Conservation (phyloP, 2,329 filamentous ascomycete genomes). For the Aspergillus luchuensis region DNA sequence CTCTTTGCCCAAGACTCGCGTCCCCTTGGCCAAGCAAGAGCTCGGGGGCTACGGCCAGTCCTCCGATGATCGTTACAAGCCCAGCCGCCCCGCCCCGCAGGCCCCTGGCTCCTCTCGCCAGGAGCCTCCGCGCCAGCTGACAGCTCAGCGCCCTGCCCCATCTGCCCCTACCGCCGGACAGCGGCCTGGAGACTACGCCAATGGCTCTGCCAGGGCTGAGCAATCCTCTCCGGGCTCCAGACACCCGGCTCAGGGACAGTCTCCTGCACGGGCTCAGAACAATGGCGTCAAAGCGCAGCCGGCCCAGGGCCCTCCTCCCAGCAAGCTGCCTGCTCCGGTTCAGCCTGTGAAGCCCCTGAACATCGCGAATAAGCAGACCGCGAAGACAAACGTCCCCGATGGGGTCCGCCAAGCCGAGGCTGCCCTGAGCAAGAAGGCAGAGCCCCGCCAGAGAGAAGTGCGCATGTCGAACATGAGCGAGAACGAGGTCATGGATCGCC, state of each 20-base stretch:
- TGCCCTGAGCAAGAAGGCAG: slow-evolving; percentile 77
- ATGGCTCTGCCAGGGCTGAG: slow-evolving; percentile 27
- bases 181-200: slow-evolving; percentile 27
- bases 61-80: slow-evolving; percentile 70
- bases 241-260: slow-evolving; percentile 36
- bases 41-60: slow-evolving; percentile 69
- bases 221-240: slow-evolving; percentile 35
- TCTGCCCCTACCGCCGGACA: slow-evolving; percentile 60
- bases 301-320: slow-evolving; percentile 54
- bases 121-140: slow-evolving; percentile 55
- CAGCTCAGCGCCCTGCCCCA: slow-evolving; percentile 81
- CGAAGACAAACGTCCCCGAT: slow-evolving; percentile 55
- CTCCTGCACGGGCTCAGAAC: slow-evolving; percentile 47
- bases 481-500: slow-evolving; percentile 92
- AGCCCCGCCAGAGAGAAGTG: slow-evolving; percentile 83
- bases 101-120: slow-evolving; percentile 63
- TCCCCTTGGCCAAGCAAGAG: slow-evolving; percentile 85
- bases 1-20: slow-evolving; percentile 77
- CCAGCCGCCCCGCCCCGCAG: slow-evolving; percentile 78
- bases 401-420: slow-evolving; percentile 86
- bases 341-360: slow-evolving; percentile 74
- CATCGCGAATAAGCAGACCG: slow-evolving; percentile 67
- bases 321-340: slow-evolving; percentile 59
- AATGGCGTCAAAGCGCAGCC: slow-evolving; percentile 46
- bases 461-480: slow-evolving; percentile 99